Evolutionary conservation across 345 rosid species (phyloP).

Genomic region (Cardiospermum halicacabum): DNA sequence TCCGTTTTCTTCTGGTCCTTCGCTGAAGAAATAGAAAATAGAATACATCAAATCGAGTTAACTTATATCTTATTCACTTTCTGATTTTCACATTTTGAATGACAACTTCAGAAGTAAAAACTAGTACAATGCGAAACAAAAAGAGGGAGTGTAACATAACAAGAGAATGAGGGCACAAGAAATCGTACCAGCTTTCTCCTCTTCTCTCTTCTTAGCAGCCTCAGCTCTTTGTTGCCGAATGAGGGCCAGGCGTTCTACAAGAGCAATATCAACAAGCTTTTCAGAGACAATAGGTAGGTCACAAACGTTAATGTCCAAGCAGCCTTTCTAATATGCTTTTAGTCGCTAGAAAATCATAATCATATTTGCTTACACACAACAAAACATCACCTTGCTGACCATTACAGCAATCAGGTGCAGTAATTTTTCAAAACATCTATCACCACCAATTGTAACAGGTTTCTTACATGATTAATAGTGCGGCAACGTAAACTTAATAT

Average conservation of each 20-base stretch:
- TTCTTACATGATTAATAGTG: background rate
- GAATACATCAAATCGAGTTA: background rate
- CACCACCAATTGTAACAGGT: background rate
- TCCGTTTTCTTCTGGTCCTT: slow-evolving; percentile 47
- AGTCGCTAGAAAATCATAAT: background rate
- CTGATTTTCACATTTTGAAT: background rate
- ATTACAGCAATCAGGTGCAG: background rate
- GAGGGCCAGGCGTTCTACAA: slow-evolving; percentile 70
- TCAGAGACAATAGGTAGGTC: background rate
- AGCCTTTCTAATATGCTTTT: background rate
- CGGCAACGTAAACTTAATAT: background rate
- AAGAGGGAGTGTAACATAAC: background rate
- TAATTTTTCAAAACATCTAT: background rate
- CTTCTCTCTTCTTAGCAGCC: slow-evolving; percentile 65
- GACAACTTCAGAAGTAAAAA: background rate
- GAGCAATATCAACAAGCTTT: background rate
- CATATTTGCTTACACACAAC: background rate
- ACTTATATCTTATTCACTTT: slow-evolving; percentile 5
- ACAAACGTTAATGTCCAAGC: background rate
- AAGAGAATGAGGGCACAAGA: background rate
- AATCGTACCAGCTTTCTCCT: slow-evolving; percentile 54
- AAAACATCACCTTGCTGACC: background rate
- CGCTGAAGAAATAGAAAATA: slow-evolving; percentile 22
- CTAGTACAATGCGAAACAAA: background rate
- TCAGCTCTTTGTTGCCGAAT: slow-evolving; percentile 84